Evolutionary conservation across 306 rosid species (phyloP).

Genomic region (Hylodesmum podocarpum): DNA sequence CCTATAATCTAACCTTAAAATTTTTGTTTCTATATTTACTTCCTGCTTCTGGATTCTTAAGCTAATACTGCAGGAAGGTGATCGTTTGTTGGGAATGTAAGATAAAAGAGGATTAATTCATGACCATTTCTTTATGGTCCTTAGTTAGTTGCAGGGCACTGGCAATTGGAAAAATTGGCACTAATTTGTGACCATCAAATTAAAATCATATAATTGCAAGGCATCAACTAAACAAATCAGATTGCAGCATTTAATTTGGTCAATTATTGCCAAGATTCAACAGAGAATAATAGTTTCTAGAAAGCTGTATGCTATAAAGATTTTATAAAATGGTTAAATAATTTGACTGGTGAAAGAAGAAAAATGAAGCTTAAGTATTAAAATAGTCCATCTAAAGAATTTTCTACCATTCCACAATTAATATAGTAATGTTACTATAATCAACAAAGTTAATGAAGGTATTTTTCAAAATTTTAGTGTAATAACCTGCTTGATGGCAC

Average conservation of each 20-base stretch:
- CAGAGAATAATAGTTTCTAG: neutral
- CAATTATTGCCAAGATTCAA: neutral
- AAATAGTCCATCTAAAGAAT: neutral
- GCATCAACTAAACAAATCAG: constrained; percentile 19
- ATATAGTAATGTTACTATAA: neutral
- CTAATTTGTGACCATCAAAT: constrained; percentile 7
- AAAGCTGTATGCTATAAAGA: constrained; percentile 8
- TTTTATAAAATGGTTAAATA: constrained; percentile 9
- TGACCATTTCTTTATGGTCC: neutral
- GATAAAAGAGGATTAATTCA: neutral
- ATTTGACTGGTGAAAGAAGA: constrained; percentile 21
- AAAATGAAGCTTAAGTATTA: neutral
- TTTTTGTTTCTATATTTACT: neutral
- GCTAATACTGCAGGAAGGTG: neutral
- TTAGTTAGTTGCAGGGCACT: neutral
- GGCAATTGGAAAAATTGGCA: constrained; percentile 10
- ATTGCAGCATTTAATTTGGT: constrained; percentile 1
- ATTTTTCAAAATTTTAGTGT: constrained; percentile 28
- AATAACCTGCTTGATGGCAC: constrained; percentile 96
- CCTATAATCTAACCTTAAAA: neutral
- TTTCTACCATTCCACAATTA: constrained; percentile 9
- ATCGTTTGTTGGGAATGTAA: neutral
- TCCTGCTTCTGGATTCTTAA: constrained; percentile 3
- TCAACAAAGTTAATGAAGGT: constrained; percentile 14
- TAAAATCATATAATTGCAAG: constrained; percentile 15